These are phyloP conservation scores for Xanthoparmelia taractica DNA, from an alignment of 495 filamentous ascomycete species.

Conservation along the genomic window DNA sequence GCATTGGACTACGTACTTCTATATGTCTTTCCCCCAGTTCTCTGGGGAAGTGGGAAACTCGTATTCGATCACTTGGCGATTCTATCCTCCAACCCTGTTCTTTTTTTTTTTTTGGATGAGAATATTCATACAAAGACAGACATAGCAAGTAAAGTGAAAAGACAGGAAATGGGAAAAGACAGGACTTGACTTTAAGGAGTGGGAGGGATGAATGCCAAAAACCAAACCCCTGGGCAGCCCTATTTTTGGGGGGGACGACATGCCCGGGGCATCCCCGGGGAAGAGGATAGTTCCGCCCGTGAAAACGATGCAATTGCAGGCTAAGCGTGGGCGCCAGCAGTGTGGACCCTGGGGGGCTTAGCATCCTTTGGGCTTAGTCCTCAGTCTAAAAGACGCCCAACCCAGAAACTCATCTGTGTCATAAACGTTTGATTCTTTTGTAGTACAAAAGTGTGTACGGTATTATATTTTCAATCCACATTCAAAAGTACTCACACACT, in stretches of 20 bases:
- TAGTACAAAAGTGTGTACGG: too few relatives aligned
- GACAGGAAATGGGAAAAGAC: too few relatives aligned
- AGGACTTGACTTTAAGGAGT: too few relatives aligned
- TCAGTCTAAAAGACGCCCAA: neutral
- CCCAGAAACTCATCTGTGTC: neutral
- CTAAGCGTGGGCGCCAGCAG: constrained; percentile 4
- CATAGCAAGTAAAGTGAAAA: too few relatives aligned
- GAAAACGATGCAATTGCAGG: constrained; percentile 2
- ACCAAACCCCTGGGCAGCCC: neutral
- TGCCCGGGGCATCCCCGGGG: neutral
- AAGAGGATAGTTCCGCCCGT: constrained; percentile 5
- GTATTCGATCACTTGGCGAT: neutral
- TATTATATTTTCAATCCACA: neutral
- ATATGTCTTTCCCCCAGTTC: too few relatives aligned
- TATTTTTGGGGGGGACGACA: neutral
- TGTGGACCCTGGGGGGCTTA: neutral
- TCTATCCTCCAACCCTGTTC: too few relatives aligned
- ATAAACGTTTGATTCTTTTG: neutral
- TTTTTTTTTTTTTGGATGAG: too few relatives aligned
- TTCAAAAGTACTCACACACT: too few relatives aligned
- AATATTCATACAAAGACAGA: too few relatives aligned
- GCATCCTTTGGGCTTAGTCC: neutral
- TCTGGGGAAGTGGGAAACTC: neutral
- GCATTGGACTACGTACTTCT: neutral
- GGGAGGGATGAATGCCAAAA: too few relatives aligned